Conservation (phyloP, 768 basidiomycete genomes). For the Cystofilobasidium bisporidii region DNA sequence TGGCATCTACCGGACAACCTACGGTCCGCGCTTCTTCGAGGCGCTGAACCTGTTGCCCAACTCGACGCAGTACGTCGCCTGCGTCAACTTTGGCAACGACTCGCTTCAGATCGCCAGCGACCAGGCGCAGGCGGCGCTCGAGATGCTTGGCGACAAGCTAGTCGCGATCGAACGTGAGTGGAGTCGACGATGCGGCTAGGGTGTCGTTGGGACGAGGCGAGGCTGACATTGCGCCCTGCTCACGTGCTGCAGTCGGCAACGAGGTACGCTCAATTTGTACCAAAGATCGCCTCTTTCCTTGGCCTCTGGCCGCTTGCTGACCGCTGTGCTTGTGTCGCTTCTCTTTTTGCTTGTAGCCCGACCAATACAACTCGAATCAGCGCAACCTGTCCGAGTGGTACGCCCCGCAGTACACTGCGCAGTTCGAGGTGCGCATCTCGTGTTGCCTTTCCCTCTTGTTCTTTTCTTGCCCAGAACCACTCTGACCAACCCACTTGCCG, state of each 20-base stretch:
- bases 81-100: conserved; percentile 39
- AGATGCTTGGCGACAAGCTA: conserved; percentile 34
- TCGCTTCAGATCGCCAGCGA: conserved; percentile 35
- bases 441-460: background rate
- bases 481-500: no score
- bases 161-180: conserved; percentile 35
- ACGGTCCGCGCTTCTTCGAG: conserved; percentile 36
- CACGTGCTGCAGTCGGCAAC: conserved; percentile 38
- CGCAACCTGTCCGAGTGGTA: conserved; percentile 10
- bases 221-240: background rate
- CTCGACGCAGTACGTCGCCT: conserved; percentile 33
- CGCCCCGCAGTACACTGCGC: background rate
- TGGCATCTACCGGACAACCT: conserved; percentile 38
- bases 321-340: conserved; percentile 32
- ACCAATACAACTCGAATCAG: conserved; percentile 14
- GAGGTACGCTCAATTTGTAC: conserved; percentile 31
- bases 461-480: background rate
- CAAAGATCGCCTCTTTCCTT: no score
- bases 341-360: background rate
- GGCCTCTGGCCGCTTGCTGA: conserved; percentile 36
- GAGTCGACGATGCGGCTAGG: background rate
- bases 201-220: background rate
- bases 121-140: conserved; percentile 33
- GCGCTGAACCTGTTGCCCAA: conserved; percentile 34
- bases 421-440: background rate